These are phyloP conservation scores for Tremella yokohamensis DNA, from an alignment of 768 basidiomycete species.

Conservation along the genomic window DNA sequence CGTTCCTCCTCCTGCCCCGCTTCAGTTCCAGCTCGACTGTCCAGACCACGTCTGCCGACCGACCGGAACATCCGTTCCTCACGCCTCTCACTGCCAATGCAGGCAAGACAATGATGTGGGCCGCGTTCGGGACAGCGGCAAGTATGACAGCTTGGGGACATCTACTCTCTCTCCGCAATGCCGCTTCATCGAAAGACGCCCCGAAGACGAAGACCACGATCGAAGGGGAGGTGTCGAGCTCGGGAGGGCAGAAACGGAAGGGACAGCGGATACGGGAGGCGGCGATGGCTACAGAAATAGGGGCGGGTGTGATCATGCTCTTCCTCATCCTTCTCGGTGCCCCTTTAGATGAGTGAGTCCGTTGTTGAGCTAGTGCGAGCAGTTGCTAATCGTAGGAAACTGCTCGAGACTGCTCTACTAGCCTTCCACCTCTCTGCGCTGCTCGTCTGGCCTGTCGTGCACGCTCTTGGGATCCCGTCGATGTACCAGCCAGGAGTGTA, in stretches of 20 bases:
- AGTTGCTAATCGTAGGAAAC: conserved; percentile 52
- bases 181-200: conserved; percentile 37
- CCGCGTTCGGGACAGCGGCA: conserved; percentile 58
- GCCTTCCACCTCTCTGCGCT: conserved; percentile 67
- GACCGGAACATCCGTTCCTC: conserved; percentile 69
- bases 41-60: conserved; percentile 52
- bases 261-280: conserved; percentile 14
- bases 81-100: conserved; percentile 65
- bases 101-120: conserved; percentile 59
- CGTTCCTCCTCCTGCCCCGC: conserved; percentile 37
- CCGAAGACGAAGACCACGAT: background rate
- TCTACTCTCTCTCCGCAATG: conserved; percentile 53
- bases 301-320: conserved; percentile 45
- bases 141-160: conserved; percentile 71
- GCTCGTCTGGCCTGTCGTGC: conserved; percentile 64
- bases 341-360: conserved; percentile 55
- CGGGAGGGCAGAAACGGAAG: conserved; percentile 3
- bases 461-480: conserved; percentile 64
- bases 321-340: conserved; percentile 29
- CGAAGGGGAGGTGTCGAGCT: background rate
- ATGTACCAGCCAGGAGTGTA: conserved; percentile 55
- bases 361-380: background rate
- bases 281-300: conserved; percentile 8
- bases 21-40: conserved; percentile 14
- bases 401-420: conserved; percentile 64